Evolutionary conservation across 2,329 filamentous ascomycete genomes (phyloP).

Genomic region (Exophiala dermatitidis): DNA sequence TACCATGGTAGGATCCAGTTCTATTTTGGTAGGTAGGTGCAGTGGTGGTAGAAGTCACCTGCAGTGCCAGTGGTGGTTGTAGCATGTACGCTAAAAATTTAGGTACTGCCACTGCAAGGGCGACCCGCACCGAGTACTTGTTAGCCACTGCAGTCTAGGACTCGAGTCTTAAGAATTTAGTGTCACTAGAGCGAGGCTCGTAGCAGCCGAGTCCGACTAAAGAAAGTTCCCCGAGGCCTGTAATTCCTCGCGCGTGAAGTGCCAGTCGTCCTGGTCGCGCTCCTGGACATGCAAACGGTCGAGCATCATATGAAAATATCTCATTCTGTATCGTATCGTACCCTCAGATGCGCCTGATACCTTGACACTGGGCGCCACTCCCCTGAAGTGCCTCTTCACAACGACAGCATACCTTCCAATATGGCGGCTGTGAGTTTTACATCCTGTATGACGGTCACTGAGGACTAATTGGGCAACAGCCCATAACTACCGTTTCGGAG

Average conservation of each 20-base stretch:
- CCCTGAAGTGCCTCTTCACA: background rate
- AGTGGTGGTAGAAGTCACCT: too few relatives aligned
- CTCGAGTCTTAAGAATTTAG: too few relatives aligned
- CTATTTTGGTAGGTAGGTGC: too few relatives aligned
- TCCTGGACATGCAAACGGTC: background rate
- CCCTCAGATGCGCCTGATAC: background rate
- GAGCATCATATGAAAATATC: background rate
- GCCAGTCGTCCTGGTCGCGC: background rate
- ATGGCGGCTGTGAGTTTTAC: constrained; percentile 21
- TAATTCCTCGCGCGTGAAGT: background rate
- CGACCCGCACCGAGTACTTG: too few relatives aligned
- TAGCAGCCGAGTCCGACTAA: background rate
- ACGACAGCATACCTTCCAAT: background rate
- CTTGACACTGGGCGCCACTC: background rate
- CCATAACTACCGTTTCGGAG: constrained; percentile 81
- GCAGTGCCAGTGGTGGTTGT: too few relatives aligned
- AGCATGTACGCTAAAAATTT: too few relatives aligned
- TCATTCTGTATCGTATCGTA: background rate
- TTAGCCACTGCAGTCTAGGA: too few relatives aligned
- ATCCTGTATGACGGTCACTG: background rate
- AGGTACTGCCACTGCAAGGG: too few relatives aligned
- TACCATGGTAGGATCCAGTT: too few relatives aligned
- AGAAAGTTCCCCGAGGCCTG: background rate
- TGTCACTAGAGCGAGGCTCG: background rate
- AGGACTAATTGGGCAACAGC: constrained; percentile 33